Base-by-base conservation (phyloP, 805 yeast genomes). In the Candida tibetensis region DNA sequence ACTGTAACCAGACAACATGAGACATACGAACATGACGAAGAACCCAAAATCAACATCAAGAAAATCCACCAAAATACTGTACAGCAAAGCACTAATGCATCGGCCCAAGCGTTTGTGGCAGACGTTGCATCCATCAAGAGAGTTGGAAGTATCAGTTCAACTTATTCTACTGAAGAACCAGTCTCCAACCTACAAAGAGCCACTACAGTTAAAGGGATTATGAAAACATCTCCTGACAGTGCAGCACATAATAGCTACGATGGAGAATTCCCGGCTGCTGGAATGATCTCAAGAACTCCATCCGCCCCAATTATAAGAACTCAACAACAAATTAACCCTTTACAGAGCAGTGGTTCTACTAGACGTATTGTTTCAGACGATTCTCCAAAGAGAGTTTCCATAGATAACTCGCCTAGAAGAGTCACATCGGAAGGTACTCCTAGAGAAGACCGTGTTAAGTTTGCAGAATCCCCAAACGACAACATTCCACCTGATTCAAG, bases 401-500 rank as follows among this genome's bases (percentile, higher is more conserved):
- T 19, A 28, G 29, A 8, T 29, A 37, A 17, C 28, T 22, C 35
- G 19, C 39, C 41, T 8, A 40, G 45, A 39, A 39, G 48, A 41
- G 34, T 30, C 19, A 30, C 35, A 5, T 46, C 51, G n/a, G 48
- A 44, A 15, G 40, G 40, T 4, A 27, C 30, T 23, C 25, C 25
- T 10, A 21, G 10, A 10, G 10, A 7, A 30, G 31, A 26, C 17
- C 16, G 7, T 3, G 17, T 15, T 26, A 7, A 30, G 12, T 14
- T 19, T 18, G 14, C 41, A 4, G 34, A 25, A 16, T 23, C 27
- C 22, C 33, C 17, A 16, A 23, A 18, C 31, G 39, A 30, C 15
- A 63, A 60, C 12, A 32, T 56, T 5, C 22, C 57, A 5, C 54
- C 66, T 2, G 69, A 64, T 12, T 38, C 65, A 6, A 49, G 76